phyloP scores from a whole-genome alignment of 768 basidiomycete genomes.

The Boletellus emodensis region DNA sequence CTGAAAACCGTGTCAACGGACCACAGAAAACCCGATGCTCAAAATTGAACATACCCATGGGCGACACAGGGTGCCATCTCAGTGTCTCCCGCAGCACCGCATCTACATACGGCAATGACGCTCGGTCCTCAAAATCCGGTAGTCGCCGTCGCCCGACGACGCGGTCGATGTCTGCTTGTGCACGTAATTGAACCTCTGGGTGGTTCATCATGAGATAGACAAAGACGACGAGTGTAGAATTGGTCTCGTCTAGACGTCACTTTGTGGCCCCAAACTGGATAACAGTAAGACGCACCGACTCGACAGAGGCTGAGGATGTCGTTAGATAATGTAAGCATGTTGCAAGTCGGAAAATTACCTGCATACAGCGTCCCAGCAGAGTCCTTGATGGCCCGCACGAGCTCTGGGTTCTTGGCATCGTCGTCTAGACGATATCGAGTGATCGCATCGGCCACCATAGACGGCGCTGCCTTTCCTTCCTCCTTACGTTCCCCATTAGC shows the following conservation, averaged over 20 bases:
- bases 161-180: conserved; percentile 32
- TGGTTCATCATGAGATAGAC: conserved; percentile 30
- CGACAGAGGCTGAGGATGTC: conserved; percentile 23
- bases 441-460: conserved; percentile 16
- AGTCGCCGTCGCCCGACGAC: conserved; percentile 28
- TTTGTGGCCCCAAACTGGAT: background rate
- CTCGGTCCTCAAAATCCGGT: conserved; percentile 30
- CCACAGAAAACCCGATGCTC: too few species aligned
- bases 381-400: conserved; percentile 15
- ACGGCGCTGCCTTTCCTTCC: conserved; percentile 7
- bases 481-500: background rate
- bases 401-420: conserved; percentile 6
- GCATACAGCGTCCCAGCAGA: conserved; percentile 16
- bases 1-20: too few species aligned
- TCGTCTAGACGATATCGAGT: background rate
- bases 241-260: conserved; percentile 14
- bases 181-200: conserved; percentile 26
- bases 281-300: conserved; percentile 25
- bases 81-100: conserved; percentile 33
- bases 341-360: conserved; percentile 7
- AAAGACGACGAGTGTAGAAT: conserved; percentile 19
- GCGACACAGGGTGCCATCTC: conserved; percentile 25
- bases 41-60: conserved; percentile 19
- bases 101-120: conserved; percentile 30
- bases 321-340: background rate